Conservation (phyloP, 305 asterid genomes). For the Fraxinus velutina region DNA sequence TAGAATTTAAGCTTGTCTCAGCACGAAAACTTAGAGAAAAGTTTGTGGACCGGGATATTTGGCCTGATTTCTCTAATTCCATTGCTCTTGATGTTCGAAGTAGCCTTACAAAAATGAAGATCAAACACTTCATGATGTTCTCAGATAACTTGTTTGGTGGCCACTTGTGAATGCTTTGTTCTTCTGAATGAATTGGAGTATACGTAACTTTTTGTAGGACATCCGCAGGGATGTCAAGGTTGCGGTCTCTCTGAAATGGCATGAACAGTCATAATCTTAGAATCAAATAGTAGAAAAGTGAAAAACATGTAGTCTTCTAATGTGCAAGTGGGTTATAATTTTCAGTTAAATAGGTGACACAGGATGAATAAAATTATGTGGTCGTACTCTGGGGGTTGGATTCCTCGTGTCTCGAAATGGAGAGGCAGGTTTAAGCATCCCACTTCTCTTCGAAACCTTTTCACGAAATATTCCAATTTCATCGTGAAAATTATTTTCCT, state of each 20-base stretch:
- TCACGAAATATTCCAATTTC: constrained; percentile 36
- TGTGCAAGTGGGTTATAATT: neutral
- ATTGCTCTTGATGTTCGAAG: constrained; percentile 70
- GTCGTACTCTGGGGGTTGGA: constrained; percentile 64
- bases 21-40: constrained; percentile 72
- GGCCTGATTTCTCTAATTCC: constrained; percentile 79
- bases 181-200: constrained; percentile 52
- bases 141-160: constrained; percentile 86
- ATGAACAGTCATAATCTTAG: neutral
- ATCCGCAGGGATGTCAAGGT: constrained; percentile 35
- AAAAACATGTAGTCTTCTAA: neutral
- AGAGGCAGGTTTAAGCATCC: constrained; percentile 44
- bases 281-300: neutral
- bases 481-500: constrained; percentile 33
- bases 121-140: constrained; percentile 77
- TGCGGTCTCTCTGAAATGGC: constrained; percentile 54
- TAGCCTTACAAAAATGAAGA: constrained; percentile 65
- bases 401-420: constrained; percentile 59
- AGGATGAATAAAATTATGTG: neutral
- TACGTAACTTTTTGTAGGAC: constrained; percentile 29
- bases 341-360: neutral
- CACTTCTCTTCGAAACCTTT: constrained; percentile 41
- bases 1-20: constrained; percentile 43
- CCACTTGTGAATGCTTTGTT: constrained; percentile 52
- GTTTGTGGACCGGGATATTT: constrained; percentile 53